A percentile compares a stretch with the other conserved stretches of the same genome.
phyloP scores from a whole-genome alignment of 441 rosid genomes.

The Mallotus japonicus region DNA sequence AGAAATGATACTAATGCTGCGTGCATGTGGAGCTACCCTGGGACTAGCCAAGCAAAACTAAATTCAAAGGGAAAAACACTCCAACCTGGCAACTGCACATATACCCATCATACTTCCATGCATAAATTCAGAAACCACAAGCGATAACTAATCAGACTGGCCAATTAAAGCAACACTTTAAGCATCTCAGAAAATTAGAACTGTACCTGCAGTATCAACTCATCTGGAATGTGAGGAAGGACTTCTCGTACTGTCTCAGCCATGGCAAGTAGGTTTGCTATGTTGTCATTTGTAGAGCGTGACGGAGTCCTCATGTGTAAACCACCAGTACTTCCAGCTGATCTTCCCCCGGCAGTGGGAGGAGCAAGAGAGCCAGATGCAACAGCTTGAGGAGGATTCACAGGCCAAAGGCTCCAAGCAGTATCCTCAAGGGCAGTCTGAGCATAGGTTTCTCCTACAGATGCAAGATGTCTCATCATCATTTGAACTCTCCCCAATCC shows the following conservation, averaged over 20 bases:
- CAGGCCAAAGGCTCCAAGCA: conserved; percentile 90
- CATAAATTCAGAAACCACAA: not conserved
- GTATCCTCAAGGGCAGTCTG: conserved; percentile 87
- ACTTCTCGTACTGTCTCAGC: conserved; percentile 93
- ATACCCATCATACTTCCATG: not conserved
- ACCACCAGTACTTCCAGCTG: conserved; percentile 51
- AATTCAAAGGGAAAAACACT: not conserved
- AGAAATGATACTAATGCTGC: no score
- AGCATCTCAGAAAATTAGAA: conserved; percentile 20
- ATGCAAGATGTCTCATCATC: conserved; percentile 99
- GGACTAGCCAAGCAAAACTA: conserved; percentile 4
- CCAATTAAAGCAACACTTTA: conserved; percentile 13
- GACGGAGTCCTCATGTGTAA: conserved; percentile 62
- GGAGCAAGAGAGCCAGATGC: conserved; percentile 55
- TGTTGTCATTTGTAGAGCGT: conserved; percentile 46
- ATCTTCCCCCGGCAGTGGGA: conserved; percentile 46
- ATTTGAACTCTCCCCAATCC: conserved; percentile 89
- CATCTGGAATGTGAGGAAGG: conserved; percentile 90
- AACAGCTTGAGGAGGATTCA: conserved; percentile 64
- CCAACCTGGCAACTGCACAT: not conserved
- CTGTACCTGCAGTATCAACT: conserved; percentile 80
- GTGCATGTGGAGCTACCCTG: not conserved
- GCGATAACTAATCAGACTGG: not conserved
- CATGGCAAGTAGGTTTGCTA: conserved; percentile 83
- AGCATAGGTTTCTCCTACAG: conserved; percentile 91